These are phyloP conservation scores for Xylariaceae sp. DNA, from an alignment of 2,329 filamentous ascomycete species.

Conservation along the genomic window DNA sequence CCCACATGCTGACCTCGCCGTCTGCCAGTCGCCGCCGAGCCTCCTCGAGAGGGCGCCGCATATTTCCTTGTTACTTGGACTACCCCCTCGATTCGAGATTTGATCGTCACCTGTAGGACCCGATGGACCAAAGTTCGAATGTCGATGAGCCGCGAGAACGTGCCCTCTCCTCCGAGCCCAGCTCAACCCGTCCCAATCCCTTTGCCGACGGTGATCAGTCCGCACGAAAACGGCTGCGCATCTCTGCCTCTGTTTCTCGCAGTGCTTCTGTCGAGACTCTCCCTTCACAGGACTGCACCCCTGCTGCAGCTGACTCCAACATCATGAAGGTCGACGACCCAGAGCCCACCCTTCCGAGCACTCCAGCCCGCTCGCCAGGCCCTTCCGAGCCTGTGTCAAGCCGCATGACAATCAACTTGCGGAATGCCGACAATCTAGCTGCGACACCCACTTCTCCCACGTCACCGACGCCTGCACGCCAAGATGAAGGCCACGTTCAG, in stretches of 20 bases:
- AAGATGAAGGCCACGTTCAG: slow-evolving; percentile 33
- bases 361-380: slow-evolving; percentile 34
- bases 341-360: slow-evolving; percentile 39
- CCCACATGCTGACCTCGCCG: slow-evolving; percentile 56
- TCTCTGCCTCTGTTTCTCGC: slow-evolving; percentile 53
- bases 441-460: slow-evolving; percentile 41
- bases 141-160: slow-evolving; percentile 52
- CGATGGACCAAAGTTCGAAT: slow-evolving; percentile 52
- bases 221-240: slow-evolving; percentile 59
- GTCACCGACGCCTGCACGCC: slow-evolving; percentile 35
- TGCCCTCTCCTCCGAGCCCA: slow-evolving; percentile 59
- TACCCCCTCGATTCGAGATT: slow-evolving; percentile 35
- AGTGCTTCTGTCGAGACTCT: slow-evolving; percentile 48
- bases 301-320: slow-evolving; percentile 32
- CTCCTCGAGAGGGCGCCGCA: slow-evolving; percentile 48
- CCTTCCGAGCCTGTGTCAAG: slow-evolving; percentile 47
- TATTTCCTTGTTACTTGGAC: slow-evolving; percentile 41
- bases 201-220: slow-evolving; percentile 56
- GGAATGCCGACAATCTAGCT: slow-evolving; percentile 41
- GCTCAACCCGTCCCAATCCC: slow-evolving; percentile 59
- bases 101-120: too few relatives aligned
- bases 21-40: slow-evolving; percentile 43
- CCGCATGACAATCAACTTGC: slow-evolving; percentile 58
- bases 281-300: slow-evolving; percentile 29
- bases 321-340: slow-evolving; percentile 40